A percentile compares a stretch with the other conserved stretches of the same genome.
phyloP scores from a whole-genome alignment of 2,329 filamentous ascomycete species.

The Rutstroemia sydowiana region DNA sequence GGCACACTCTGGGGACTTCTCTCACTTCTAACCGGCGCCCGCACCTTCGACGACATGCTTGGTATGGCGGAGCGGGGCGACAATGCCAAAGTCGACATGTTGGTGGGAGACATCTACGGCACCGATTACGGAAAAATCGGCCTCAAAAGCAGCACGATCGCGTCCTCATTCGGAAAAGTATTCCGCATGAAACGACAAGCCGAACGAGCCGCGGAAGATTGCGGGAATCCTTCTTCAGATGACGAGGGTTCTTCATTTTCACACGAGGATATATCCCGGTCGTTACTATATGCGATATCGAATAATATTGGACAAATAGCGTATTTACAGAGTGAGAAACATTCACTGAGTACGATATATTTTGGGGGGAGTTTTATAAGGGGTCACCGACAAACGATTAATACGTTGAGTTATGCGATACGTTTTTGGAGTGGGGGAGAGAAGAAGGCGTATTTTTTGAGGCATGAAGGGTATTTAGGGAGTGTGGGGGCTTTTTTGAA shows the following conservation, averaged over 20 bases:
- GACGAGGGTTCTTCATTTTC: slow-evolving; percentile 48
- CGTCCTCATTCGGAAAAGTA: slow-evolving; percentile 93
- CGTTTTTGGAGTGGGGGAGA: slow-evolving; percentile 93
- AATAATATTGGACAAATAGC: slow-evolving; percentile 99
- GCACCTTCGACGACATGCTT: slow-evolving; percentile 97
- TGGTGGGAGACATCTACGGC: slow-evolving; percentile 97
- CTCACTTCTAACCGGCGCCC: slow-evolving; percentile 83
- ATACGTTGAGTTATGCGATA: slow-evolving; percentile 93
- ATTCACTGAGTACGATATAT: slow-evolving; percentile 86
- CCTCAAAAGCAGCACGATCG: slow-evolving; percentile 90
- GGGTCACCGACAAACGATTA: slow-evolving; percentile 95
- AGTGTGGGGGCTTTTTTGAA: slow-evolving; percentile 92
- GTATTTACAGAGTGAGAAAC: slow-evolving; percentile 93
- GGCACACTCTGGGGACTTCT: slow-evolving; percentile 97
- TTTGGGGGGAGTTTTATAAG: slow-evolving; percentile 97
- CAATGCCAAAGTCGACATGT: slow-evolving; percentile 88
- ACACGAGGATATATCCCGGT: slow-evolving; percentile 79
- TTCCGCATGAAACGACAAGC: slow-evolving; percentile 86
- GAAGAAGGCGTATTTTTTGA: slow-evolving; percentile 91
- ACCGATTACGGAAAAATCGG: slow-evolving; percentile 95
- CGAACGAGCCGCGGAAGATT: slow-evolving; percentile 71
- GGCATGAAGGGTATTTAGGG: slow-evolving; percentile 93
- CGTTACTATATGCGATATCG: slow-evolving; percentile 86
- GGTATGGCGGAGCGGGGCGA: slow-evolving; percentile 84
- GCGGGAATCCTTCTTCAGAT: slow-evolving; percentile 33